Percentiles rank a stretch among this genome's conserved stretches.
phyloP scores from a whole-genome alignment of 176 grass and related monocot species.

The Hordeum vulgare region DNA sequence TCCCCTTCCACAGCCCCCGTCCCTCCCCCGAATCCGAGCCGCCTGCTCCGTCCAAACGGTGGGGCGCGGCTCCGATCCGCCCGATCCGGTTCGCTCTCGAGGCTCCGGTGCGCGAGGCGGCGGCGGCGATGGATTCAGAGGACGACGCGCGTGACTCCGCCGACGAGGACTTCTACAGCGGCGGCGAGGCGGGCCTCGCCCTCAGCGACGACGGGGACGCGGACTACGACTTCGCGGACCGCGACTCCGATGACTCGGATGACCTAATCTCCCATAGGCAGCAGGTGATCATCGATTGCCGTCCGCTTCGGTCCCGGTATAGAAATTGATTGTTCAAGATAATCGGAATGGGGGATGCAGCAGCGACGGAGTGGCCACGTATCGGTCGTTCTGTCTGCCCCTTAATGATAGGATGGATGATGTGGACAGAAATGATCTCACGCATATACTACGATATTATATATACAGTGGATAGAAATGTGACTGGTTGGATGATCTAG shows the following conservation, averaged over 20 bases:
- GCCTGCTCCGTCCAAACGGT: background rate
- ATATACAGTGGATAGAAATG: background rate
- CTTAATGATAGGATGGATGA: background rate
- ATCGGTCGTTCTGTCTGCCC: background rate
- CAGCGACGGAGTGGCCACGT: background rate
- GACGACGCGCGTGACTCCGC: slow-evolving; percentile 52
- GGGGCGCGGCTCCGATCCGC: slow-evolving; percentile 28
- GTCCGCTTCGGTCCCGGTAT: background rate
- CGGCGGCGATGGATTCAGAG: slow-evolving; percentile 53
- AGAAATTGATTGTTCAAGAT: background rate
- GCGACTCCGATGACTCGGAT: slow-evolving; percentile 47
- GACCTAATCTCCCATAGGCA: slow-evolving; percentile 41
- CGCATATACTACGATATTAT: background rate
- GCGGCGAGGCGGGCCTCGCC: slow-evolving; percentile 36
- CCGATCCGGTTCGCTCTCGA: slow-evolving; percentile 20
- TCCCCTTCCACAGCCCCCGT: background rate
- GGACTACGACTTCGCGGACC: slow-evolving; percentile 65
- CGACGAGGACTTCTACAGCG: slow-evolving; percentile 67
- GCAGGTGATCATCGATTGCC: slow-evolving; percentile 39
- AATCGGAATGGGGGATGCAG: background rate
- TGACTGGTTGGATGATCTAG: background rate
- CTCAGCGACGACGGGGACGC: slow-evolving; percentile 57
- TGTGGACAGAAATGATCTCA: background rate
- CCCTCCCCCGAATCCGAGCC: slow-evolving; percentile 3
- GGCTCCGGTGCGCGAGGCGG: background rate